Evolutionary conservation across 768 basidiomycete genomes (phyloP).

Genomic region (Pulveroboletus sp.): DNA sequence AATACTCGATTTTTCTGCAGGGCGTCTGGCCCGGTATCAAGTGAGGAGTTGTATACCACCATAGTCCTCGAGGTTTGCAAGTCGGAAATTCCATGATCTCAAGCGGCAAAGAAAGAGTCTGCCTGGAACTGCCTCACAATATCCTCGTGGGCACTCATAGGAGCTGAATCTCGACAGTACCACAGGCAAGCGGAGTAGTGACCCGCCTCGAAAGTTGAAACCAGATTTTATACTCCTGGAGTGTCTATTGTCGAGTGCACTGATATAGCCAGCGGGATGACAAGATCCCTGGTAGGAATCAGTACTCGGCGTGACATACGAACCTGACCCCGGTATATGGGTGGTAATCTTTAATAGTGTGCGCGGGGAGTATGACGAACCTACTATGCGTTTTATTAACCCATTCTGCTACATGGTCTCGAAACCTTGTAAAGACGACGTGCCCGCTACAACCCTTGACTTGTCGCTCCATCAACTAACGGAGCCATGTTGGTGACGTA

Average conservation of each 20-base stretch:
- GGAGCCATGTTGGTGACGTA: background rate
- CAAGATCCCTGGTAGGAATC: too few species aligned
- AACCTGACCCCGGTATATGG: conserved; percentile 8
- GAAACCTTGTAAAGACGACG: background rate
- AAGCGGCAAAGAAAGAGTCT: too few species aligned
- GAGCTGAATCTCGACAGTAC: conserved; percentile 45
- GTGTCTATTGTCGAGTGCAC: conserved; percentile 54
- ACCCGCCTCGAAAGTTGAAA: conserved; percentile 27
- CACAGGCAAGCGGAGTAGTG: conserved; percentile 40
- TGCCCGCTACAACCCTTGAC: background rate
- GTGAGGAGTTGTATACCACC: too few species aligned
- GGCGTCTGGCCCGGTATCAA: background rate
- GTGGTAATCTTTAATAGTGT: background rate
- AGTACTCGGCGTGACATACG: too few species aligned
- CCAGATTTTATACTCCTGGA: conserved; percentile 9
- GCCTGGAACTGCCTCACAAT: background rate
- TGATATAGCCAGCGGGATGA: conserved; percentile 19
- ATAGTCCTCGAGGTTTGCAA: too few species aligned
- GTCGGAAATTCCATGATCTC: too few species aligned
- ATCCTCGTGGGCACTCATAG: conserved; percentile 29
- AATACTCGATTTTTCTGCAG: background rate
- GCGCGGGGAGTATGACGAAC: background rate
- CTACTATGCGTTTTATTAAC: background rate
- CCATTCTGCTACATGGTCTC: background rate
- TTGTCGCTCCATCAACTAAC: background rate